Base-by-base conservation (phyloP, 83 land plant species). In the Picea mariana region DNA sequence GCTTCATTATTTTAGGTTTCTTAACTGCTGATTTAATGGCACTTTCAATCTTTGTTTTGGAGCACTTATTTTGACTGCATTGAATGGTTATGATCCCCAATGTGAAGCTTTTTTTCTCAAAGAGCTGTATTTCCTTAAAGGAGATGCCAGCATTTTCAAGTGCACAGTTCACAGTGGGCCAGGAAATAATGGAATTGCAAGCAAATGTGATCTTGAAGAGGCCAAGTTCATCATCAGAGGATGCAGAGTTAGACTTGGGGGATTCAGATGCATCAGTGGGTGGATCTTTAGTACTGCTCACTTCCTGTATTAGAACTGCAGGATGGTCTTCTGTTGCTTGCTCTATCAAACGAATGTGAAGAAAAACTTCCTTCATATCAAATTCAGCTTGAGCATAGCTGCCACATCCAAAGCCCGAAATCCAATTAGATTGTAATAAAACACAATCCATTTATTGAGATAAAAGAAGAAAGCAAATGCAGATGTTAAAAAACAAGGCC, bases 301-400 rank as follows among this genome's bases (percentile, higher is more conserved):
- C 80, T 58, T 92, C 91, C 65, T 92, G 88, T 40, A 92, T 87
- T 55, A 83, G 20, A 31, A 94, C 83, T 9, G 93, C 89, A 4
- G 95, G 95, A 20, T 78, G 89, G 61, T 87, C 93, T 20, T 89
- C 90, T 5, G 65, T 64, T 2, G 84, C 67, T 81, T 94, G 90
- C 79, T 94, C 95, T 9, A 92, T 81, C 83, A 92, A 64, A 34
- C 87, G 77, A 3, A 91, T 91, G 64, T 94, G 97, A 2, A 89
- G 78, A 82, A 92, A 86, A 62, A 94, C 90, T 44, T 94, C 93
- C 59, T 94, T 90, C 89, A 92, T 92, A 59, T 88, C 95, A 73
- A 94, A 90, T 9, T 91, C 93, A 21, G 93, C 95, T 64, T 90
- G 96, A 1, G 95, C 85, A 78, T 94, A 94, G 87, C 96, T 93